Evolutionary conservation across 1,284 basidiomycete genomes (phyloP).

Genomic region (Dichomitus squalens): DNA sequence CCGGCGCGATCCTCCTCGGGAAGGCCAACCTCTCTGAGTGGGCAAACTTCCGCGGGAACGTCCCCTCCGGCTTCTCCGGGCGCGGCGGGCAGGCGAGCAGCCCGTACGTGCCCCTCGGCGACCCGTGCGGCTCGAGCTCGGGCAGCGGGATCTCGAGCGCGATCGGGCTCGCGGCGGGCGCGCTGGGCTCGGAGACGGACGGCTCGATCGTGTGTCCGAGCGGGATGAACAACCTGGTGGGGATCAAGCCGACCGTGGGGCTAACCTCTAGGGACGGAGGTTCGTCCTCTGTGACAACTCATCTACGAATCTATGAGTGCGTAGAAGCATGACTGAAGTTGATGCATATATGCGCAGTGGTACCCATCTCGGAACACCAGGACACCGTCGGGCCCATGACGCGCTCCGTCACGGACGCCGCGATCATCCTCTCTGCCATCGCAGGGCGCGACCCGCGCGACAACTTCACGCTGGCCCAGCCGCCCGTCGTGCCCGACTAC

Average conservation of each 20-base stretch:
- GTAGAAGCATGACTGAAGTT: neutral
- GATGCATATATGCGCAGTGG: slow-evolving; percentile 34
- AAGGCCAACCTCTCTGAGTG: slow-evolving; percentile 36
- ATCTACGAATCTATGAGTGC: neutral
- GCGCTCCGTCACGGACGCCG: slow-evolving; percentile 48
- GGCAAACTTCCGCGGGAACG: slow-evolving; percentile 31
- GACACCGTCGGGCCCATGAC: slow-evolving; percentile 53
- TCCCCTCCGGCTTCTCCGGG: slow-evolving; percentile 42
- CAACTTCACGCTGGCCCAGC: slow-evolving; percentile 45
- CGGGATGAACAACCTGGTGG: slow-evolving; percentile 44
- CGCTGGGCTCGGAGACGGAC: slow-evolving; percentile 69
- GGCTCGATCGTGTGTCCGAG: slow-evolving; percentile 59
- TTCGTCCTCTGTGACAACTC: too few relatives aligned
- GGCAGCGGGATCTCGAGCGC: slow-evolving; percentile 65
- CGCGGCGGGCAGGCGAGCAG: slow-evolving; percentile 43
- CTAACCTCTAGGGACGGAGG: slow-evolving; percentile 66
- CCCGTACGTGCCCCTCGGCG: slow-evolving; percentile 41
- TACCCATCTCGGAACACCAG: slow-evolving; percentile 53
- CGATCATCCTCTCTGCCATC: slow-evolving; percentile 44
- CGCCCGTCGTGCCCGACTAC: slow-evolving; percentile 42
- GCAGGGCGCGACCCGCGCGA: slow-evolving; percentile 49
- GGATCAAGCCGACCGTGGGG: slow-evolving; percentile 65
- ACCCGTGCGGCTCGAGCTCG: slow-evolving; percentile 58
- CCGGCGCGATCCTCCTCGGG: slow-evolving; percentile 47
- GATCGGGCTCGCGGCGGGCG: slow-evolving; percentile 61